Evolutionary conservation across 805 yeast species (phyloP), one percentile per base, ranked within the genome.

Genomic region (Metschnikowia similis): DNA sequence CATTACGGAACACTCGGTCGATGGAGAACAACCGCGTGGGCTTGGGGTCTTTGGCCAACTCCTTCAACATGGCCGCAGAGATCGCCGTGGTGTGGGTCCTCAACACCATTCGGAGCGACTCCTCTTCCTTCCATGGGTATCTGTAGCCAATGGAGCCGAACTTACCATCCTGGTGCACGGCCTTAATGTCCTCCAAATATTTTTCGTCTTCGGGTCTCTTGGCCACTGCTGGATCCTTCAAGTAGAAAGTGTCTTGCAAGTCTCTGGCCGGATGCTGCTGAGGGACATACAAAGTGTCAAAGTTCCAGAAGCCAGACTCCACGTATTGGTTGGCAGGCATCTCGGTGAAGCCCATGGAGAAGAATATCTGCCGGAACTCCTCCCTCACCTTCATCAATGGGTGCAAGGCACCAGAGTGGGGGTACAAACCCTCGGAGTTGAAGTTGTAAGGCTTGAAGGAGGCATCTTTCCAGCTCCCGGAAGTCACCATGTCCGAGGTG

Each of bases 191-290:
- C 32, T 84, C 78, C 81, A 89, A 80, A 74, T 85, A 94, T 62
- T 75, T 70, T 65, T 77, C 76, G 71, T 94, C 99, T 57, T 83
- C 83, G 48, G 98, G 99, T 60, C 79, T 75, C 54, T 84, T 85
- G 49, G 96, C 96, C 54, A 70, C 75, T 45, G 73, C 76, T 32
- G 99, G 99, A 66, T 94, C 98, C 67, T 91, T 92, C 72, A 94
- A 79, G 74, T 94, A 94, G 77, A 94, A 94, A 52, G 99, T 94
- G 74, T 94, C 99, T 73, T 94, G 99, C 68, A 94, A 79, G 69
- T 94, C 99, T 76, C 99, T 85, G 45, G 99, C 99, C 14, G 99
- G 99, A 75, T 94, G 99, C 75, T 94, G 98, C 75, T 94, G 99
- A 49, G 99, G 99, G 48, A 94, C 99, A 63, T 75, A 94, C 63